phyloP scores from a whole-genome alignment of 192 early-diverging fungal species.

The Podila horticola region DNA sequence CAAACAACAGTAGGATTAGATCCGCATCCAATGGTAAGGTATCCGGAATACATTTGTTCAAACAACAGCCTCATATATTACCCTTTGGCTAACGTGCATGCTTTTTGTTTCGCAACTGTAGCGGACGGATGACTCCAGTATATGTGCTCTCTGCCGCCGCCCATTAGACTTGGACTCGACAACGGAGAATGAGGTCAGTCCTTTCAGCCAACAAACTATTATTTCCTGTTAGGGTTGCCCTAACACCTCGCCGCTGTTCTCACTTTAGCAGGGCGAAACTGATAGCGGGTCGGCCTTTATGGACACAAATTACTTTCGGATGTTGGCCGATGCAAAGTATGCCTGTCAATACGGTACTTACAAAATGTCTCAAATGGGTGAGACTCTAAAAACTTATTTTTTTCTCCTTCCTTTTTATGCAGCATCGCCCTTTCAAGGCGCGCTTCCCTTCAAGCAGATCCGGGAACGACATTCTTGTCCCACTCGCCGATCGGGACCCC shows the following conservation, averaged over 20 bases:
- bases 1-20: slow-evolving; percentile 42
- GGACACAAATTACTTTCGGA: slow-evolving; percentile 66
- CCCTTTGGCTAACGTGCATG: not conserved
- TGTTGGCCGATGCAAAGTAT: slow-evolving; percentile 57
- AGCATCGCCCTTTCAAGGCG: slow-evolving; percentile 22
- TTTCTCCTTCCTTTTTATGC: not conserved
- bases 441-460: slow-evolving; percentile 12
- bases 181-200: slow-evolving; percentile 13
- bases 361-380: not conserved
- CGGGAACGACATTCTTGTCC: not conserved
- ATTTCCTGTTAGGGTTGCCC: not conserved
- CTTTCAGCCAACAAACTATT: not conserved
- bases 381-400: not conserved
- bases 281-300: slow-evolving; percentile 49
- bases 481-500: slow-evolving; percentile 19
- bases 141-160: slow-evolving; percentile 52
- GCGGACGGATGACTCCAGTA: slow-evolving; percentile 15
- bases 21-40: slow-evolving; percentile 28
- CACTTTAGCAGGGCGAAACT: slow-evolving; percentile 3
- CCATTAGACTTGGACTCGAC: slow-evolving; percentile 33
- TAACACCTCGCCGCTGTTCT: not conserved
- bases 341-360: not conserved
- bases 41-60: no score
- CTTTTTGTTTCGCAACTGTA: slow-evolving; percentile 19
- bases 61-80: no score